Percentiles rank a stretch among this genome's conserved stretches.
These are phyloP conservation scores for Acanthamoeba castellanii DNA, from an alignment of 208 protist species.

Conservation along the genomic window DNA sequence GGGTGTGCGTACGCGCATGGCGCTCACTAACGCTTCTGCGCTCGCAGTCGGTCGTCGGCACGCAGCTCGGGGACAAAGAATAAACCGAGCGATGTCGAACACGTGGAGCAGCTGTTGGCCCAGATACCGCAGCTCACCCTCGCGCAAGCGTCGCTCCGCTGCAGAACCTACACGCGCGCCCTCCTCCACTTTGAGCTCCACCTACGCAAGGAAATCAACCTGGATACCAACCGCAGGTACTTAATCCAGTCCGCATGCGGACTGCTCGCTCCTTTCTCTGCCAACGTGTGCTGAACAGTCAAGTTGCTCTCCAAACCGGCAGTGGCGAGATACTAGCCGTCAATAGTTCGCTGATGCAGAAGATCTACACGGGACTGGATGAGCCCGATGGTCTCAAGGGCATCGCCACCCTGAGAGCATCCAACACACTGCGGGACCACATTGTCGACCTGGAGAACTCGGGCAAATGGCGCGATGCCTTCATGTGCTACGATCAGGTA, in stretches of 20 bases:
- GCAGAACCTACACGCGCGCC: slow-evolving; percentile 75
- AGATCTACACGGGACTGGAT: slow-evolving; percentile 84
- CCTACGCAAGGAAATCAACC: slow-evolving; percentile 23
- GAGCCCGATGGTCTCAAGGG: slow-evolving; percentile 84
- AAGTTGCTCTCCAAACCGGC: not conserved
- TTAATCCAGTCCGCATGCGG: not conserved
- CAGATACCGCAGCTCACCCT: slow-evolving; percentile 76
- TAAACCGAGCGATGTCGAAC: slow-evolving; percentile 11
- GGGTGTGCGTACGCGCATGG: not conserved
- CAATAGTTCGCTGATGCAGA: slow-evolving; percentile 80
- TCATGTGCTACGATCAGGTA: slow-evolving; percentile 79
- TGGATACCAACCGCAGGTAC: not conserved
- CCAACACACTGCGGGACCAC: slow-evolving; percentile 57
- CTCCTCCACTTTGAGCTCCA: slow-evolving; percentile 80
- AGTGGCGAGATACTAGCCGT: slow-evolving; percentile 47
- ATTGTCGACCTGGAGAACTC: slow-evolving; percentile 82
- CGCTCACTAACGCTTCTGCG: not conserved
- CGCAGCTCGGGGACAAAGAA: slow-evolving; percentile 38
- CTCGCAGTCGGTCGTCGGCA: not conserved
- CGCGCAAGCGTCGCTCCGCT: slow-evolving; percentile 77
- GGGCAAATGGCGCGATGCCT: slow-evolving; percentile 81
- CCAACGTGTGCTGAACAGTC: not conserved
- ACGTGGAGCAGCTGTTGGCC: slow-evolving; percentile 1
- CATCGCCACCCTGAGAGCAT: slow-evolving; percentile 77
- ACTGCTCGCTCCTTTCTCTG: not conserved